Base-by-base conservation (phyloP, 164 flowering plant genomes). In the Annona cherimola region DNA sequence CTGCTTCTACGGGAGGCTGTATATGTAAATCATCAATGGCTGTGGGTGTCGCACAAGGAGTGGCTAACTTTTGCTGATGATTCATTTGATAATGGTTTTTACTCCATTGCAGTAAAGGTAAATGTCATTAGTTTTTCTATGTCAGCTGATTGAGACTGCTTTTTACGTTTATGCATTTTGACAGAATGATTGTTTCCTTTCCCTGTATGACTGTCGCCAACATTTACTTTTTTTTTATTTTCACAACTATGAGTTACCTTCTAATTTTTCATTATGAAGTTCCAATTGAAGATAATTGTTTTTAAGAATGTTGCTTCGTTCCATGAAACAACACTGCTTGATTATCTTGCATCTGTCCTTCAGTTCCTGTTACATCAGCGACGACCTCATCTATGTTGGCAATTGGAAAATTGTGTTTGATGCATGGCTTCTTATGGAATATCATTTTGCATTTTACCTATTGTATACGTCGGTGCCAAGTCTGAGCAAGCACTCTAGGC, bases 41-140 rank as follows among this genome's bases (percentile, higher is more conserved):
- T 89, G 26, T 83, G 73, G 61, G 97, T 93, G 78, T 82, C 90
- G 12, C 69, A 71, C 44, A 45, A 66, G 83, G 73, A 95, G 73
- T 93, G 99, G 99, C 67, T 86, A 44, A 79, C 68, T 42, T 91
- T 90, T 73, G 92, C 91, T 2, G 81, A 84, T 45, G 88, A 88
- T 57, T 82, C 89, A 3, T 72, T 87, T 1, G 81, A 93, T 59
- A 82, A 81, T 76, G 90, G 91, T 19, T 90, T 84, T 71, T 79
- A 80, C 74, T 75, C 87, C 12, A 78, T 88, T 71, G 86, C 97
- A 54, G 67, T 46, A 26, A 86, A 87, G 95, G 98, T 94, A 71
- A 70, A 35, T 50, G 11, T 12, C 26, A 26, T 26, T 26, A 11
- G 1, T 60, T 59, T 19, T 19, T 8, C 20, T 18, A 54, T 50